Evolutionary conservation across 306 rosid genomes (phyloP).

Genomic region (Cyclanthera cordifolia): DNA sequence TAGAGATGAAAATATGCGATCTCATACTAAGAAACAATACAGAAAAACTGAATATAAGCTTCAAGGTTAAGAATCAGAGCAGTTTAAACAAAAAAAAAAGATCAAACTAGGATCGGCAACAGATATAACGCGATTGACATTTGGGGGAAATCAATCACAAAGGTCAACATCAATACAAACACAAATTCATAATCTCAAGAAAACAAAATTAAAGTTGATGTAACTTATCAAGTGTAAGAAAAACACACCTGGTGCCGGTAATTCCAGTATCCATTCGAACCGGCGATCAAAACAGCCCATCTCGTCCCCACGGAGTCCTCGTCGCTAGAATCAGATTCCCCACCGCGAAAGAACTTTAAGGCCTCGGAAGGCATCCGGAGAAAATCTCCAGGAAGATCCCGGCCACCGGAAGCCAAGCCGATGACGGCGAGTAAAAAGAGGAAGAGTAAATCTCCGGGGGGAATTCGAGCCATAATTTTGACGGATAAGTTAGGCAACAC

Average conservation of each 20-base stretch:
- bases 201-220: neutral
- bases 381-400: constrained; percentile 35
- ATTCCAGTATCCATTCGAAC: constrained; percentile 90
- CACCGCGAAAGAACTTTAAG: constrained; percentile 33
- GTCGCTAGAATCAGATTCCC: constrained; percentile 16
- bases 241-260: constrained; percentile 72
- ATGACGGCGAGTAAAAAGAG: constrained; percentile 17
- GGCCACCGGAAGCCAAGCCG: constrained; percentile 26
- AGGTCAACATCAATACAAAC: constrained; percentile 2
- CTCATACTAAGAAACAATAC: neutral
- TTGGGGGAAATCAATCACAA: neutral
- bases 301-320: constrained; percentile 39
- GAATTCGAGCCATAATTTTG: constrained; percentile 25
- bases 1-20: neutral
- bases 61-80: neutral
- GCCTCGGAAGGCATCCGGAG: constrained; percentile 63
- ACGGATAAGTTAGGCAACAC: neutral
- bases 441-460: constrained; percentile 16
- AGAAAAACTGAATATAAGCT: neutral
- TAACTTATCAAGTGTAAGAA: neutral
- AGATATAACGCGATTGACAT: neutral
- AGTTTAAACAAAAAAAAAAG: neutral
- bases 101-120: neutral
- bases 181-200: neutral
- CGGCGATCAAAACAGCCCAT: constrained; percentile 89